phyloP scores from a whole-genome alignment of 2,329 filamentous ascomycete species.

The Cyanodermella asteris region DNA sequence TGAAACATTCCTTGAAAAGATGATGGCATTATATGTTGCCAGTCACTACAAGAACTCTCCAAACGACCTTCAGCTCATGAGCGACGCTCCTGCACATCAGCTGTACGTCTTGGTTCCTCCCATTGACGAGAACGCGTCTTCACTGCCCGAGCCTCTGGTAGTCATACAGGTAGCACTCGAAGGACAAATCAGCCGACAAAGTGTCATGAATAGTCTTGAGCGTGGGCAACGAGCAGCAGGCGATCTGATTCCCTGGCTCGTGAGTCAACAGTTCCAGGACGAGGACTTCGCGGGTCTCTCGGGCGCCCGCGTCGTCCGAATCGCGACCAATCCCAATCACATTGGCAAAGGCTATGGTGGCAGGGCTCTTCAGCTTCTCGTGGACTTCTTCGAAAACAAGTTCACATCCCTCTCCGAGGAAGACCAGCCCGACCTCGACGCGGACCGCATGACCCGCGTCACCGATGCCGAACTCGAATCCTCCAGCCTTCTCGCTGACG shows the following conservation, averaged over 20 bases:
- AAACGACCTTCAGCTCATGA: constrained; percentile 96
- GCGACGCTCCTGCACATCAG: constrained; percentile 88
- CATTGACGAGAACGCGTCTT: constrained; percentile 51
- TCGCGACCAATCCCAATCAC: constrained; percentile 92
- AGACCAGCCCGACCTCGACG: constrained; percentile 17
- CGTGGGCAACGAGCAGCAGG: constrained; percentile 75
- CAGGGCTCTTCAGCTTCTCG: constrained; percentile 64
- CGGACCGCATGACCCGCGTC: constrained; percentile 48
- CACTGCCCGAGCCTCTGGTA: constrained; percentile 77
- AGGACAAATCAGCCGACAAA: constrained; percentile 82
- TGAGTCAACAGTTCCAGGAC: constrained; percentile 95
- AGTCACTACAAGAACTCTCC: constrained; percentile 97
- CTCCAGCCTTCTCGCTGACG: constrained; percentile 58
- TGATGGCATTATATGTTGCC: constrained; percentile 93
- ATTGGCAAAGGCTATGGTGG: constrained; percentile 82
- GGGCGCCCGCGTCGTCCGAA: constrained; percentile 76
- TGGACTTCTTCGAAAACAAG: constrained; percentile 87
- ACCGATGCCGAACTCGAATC: constrained; percentile 64
- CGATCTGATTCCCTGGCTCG: constrained; percentile 90
- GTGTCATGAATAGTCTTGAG: constrained; percentile 72
- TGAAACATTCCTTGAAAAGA: constrained; percentile 90
- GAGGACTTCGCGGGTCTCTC: constrained; percentile 88
- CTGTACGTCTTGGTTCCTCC: constrained; percentile 86
- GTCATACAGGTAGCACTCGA: constrained; percentile 89
- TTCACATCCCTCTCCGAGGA: constrained; percentile 68